These are phyloP conservation scores for Fusarium hostae DNA, from an alignment of 2,329 filamentous ascomycete species.

Conservation along the genomic window DNA sequence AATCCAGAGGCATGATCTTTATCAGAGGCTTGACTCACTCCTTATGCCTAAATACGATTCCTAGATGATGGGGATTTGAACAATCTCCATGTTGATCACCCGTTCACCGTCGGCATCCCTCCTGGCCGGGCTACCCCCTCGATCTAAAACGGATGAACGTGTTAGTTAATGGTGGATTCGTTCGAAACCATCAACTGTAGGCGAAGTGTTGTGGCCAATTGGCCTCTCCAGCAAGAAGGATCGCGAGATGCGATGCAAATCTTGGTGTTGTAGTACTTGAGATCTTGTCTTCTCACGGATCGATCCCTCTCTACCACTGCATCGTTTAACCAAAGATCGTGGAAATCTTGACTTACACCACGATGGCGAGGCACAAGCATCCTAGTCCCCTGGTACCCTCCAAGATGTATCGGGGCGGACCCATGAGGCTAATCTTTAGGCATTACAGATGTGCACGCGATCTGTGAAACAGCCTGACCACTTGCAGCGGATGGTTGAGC, in stretches of 20 bases:
- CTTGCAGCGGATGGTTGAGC: not conserved
- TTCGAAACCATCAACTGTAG: not conserved
- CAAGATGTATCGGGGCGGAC: not conserved
- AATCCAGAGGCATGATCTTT: not conserved
- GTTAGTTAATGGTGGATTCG: not conserved
- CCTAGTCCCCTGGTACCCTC: not conserved
- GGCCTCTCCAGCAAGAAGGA: not conserved
- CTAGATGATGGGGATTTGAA: slow-evolving; percentile 7
- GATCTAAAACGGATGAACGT: not conserved
- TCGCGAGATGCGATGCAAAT: slow-evolving; percentile 1
- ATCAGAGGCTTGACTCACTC: not conserved
- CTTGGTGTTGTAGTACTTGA: slow-evolving; percentile 2
- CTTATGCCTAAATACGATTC: not conserved
- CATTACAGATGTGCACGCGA: not conserved
- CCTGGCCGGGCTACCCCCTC: slow-evolving; percentile 5
- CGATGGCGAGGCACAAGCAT: not conserved
- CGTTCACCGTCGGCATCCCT: not conserved
- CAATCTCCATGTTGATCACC: slow-evolving; percentile 26
- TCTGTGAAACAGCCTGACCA: not conserved
- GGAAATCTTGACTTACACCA: not conserved
- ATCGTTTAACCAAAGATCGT: not conserved
- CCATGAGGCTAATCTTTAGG: slow-evolving; percentile 3
- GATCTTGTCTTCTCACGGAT: slow-evolving; percentile 7
- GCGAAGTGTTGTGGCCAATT: not conserved
- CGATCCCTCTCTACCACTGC: not conserved